Conservation (phyloP, 2,329 filamentous ascomycete species). For the Xylaria sp. region DNA sequence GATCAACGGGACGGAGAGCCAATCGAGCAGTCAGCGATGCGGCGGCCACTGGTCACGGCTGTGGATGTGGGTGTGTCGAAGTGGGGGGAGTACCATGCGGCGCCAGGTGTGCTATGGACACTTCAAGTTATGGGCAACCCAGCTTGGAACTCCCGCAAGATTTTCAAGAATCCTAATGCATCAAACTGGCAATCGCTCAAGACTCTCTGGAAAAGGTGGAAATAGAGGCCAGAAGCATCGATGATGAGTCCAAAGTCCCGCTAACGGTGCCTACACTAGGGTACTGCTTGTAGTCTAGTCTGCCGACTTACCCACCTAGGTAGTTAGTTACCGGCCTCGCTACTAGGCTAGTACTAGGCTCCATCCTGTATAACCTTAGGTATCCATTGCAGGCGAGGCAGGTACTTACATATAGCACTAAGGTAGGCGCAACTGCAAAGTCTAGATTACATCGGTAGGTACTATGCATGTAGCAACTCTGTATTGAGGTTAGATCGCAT, state of each 20-base stretch:
- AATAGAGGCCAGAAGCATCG: conserved; percentile 28
- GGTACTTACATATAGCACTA: neutral
- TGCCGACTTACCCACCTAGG: neutral
- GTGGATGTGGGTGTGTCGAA: conserved; percentile 30
- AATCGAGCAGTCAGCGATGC: conserved; percentile 34
- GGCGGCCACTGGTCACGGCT: conserved; percentile 27
- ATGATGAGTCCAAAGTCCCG: conserved; percentile 18
- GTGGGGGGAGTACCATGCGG: conserved; percentile 36
- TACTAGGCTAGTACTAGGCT: neutral
- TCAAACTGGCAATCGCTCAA: conserved; percentile 14
- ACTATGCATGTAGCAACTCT: neutral
- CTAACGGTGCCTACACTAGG: conserved; percentile 11
- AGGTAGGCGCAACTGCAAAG: neutral
- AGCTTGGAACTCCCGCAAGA: conserved; percentile 29
- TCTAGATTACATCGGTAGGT: neutral
- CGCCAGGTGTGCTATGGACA: conserved; percentile 19
- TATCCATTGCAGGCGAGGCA: neutral
- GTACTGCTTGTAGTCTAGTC: conserved; percentile 6
- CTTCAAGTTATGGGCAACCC: conserved; percentile 5
- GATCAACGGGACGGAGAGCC: conserved; percentile 43
- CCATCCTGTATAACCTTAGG: neutral
- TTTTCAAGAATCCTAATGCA: conserved; percentile 38
- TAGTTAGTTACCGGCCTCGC: neutral
- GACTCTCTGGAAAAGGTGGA: conserved; percentile 17
- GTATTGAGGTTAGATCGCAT: too few relatives aligned